Evolutionary conservation across 164 flowering plant species (phyloP).

Genomic region (Hamamelis virginiana): DNA sequence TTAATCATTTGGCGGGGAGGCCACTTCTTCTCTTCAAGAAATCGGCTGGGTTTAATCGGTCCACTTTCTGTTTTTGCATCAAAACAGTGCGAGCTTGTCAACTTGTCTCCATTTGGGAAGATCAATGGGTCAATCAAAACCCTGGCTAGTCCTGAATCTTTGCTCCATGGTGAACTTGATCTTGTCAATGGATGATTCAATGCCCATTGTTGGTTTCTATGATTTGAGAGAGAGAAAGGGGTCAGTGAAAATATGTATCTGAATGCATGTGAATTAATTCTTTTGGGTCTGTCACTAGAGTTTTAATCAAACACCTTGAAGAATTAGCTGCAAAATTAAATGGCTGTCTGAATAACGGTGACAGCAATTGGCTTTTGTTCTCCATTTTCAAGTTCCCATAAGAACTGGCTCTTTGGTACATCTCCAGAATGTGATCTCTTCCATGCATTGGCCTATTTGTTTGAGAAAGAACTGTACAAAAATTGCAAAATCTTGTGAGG

Average conservation of each 20-base stretch:
- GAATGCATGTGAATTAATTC: background rate
- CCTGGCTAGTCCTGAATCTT: background rate
- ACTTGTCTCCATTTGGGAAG: background rate
- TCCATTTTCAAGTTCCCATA: constrained; percentile 7
- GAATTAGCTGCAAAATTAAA: constrained; percentile 9
- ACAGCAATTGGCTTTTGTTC: constrained; percentile 3
- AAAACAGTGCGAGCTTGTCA: constrained; percentile 6
- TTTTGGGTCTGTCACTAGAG: background rate
- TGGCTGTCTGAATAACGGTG: constrained; percentile 11
- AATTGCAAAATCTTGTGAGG: background rate
- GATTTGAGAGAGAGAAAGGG: background rate
- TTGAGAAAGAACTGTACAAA: constrained; percentile 14
- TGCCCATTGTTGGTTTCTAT: constrained; percentile 18
- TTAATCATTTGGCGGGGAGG: constrained; percentile 21
- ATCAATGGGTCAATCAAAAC: too few species aligned
- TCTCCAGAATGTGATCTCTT: constrained; percentile 16
- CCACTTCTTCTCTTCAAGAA: constrained; percentile 35
- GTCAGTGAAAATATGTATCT: too few species aligned
- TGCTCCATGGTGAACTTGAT: constrained; percentile 6
- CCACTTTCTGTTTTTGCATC: background rate
- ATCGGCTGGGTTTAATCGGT: constrained; percentile 24
- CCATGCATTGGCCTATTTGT: constrained; percentile 11
- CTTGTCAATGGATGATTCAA: background rate
- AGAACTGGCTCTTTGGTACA: constrained; percentile 12
- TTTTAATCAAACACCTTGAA: constrained; percentile 14